phyloP scores from a whole-genome alignment of 139 green algal genomes.

The Tetradesmus lagerheimii region DNA sequence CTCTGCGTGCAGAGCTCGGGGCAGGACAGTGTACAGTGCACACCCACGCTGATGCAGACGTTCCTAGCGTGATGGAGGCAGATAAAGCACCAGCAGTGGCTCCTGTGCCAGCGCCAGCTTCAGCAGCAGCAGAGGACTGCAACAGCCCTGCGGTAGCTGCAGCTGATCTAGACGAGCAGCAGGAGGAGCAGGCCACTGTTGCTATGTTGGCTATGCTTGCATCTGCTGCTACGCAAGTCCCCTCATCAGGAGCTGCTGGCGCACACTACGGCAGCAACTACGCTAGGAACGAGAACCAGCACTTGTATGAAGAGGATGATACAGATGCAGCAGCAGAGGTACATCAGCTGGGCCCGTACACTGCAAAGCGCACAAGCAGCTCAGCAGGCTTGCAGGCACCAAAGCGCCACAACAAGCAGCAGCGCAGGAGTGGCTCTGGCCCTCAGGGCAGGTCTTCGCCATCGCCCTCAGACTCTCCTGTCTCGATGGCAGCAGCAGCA shows the following conservation, averaged over 20 bases:
- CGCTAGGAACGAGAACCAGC: neutral
- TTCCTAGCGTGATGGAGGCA: neutral
- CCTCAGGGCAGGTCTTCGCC: neutral
- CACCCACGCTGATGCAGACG: neutral
- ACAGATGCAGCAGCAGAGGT: neutral
- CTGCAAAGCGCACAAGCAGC: constrained; percentile 17
- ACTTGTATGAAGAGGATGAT: neutral
- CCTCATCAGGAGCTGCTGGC: neutral
- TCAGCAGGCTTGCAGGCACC: neutral
- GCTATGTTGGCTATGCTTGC: constrained; percentile 34
- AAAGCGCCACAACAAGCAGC: constrained; percentile 29
- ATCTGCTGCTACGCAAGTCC: neutral
- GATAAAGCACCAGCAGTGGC: neutral
- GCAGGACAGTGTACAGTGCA: neutral
- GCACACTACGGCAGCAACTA: neutral
- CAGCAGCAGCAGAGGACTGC: neutral
- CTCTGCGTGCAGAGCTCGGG: neutral
- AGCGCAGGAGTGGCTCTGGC: constrained; percentile 7
- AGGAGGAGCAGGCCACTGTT: constrained; percentile 18
- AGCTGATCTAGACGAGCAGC: neutral
- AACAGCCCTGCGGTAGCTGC: neutral
- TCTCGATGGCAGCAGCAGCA: neutral
- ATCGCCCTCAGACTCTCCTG: neutral
- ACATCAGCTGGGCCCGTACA: neutral
- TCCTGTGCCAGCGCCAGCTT: neutral